Evolutionary conservation across 108 stramenopile genomes (phyloP).

Genomic region (Nitzschia inconspicua): DNA sequence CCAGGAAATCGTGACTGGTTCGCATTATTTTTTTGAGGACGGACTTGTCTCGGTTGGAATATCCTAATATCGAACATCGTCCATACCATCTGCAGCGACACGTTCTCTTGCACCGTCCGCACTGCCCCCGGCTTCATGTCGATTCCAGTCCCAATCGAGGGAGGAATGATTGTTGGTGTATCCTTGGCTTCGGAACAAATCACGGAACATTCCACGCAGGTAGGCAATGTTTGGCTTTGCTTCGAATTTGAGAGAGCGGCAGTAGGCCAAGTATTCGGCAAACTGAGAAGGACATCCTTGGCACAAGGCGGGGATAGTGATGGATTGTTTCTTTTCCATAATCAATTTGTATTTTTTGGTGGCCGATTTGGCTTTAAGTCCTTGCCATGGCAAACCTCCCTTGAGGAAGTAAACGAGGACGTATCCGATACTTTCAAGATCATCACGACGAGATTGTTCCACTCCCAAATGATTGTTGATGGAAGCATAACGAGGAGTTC

Average conservation of each 20-base stretch:
- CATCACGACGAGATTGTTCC: conserved; percentile 96
- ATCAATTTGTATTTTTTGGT: conserved; percentile 95
- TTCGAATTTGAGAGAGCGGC: conserved; percentile 97
- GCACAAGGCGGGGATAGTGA: conserved; percentile 91
- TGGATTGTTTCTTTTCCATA: conserved; percentile 93
- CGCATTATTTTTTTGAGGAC: no score
- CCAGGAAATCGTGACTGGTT: no score
- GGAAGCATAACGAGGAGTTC: conserved; percentile 95
- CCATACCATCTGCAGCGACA: conserved; percentile 14
- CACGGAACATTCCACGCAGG: conserved; percentile 94
- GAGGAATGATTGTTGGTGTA: conserved; percentile 89
- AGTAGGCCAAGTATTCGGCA: conserved; percentile 97
- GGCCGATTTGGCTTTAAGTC: conserved; percentile 94
- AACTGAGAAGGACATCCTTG: conserved; percentile 96
- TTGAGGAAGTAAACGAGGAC: conserved; percentile 98
- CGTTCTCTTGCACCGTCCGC: conserved; percentile 31
- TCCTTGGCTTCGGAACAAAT: conserved; percentile 89
- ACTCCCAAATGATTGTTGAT: conserved; percentile 99
- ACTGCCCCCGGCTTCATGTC: conserved; percentile 55
- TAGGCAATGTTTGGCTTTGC: conserved; percentile 99
- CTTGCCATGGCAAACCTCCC: conserved; percentile 98
- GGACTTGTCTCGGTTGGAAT: no score
- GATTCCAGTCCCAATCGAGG: conserved; percentile 92
- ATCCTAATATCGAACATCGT: conserved; percentile 12
- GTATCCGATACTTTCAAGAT: conserved; percentile 96